Base-by-base conservation (phyloP, 768 basidiomycete genomes). In the Suillus americanus region DNA sequence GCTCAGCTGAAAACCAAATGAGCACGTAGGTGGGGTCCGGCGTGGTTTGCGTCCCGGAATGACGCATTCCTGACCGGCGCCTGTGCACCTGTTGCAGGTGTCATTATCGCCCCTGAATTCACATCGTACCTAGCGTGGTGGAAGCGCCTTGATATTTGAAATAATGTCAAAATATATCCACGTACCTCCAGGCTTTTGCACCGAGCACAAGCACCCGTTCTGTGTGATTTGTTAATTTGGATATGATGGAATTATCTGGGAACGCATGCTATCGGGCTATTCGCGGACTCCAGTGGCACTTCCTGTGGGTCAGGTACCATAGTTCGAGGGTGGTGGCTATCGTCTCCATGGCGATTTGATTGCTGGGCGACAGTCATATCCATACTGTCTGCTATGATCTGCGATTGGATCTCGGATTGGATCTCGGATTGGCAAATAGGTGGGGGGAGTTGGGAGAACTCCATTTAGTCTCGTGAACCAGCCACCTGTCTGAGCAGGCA, bases 11-110 rank as follows among this genome's bases (percentile, higher is more conserved):
- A 16, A 41, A 37, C 23, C 13, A 61, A 60, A 30, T 55, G 18
- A 51, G 25, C 28, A 78, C 89, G 73, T 76, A 93, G 90, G 92
- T 61, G 91, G 91, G 6, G 87, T 83, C 53, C 88, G 81, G 63
- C 92, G 88, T 71, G 90, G 90, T 76, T 91, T 93, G 66, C 89
- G 83, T 23, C 91, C 91, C n/a, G 91, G 91, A 57, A 90, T 90
- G 48, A 87, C 77, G 68, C 91, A 94, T 60, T 91, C 89, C 63
- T 90, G 86, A 7, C 84, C 85, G 12, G 88, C 89, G 66, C 85
- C 85, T 62, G 84, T 74, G 70, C 91, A 94, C 12, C 91, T 87
- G 71, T 85, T 91, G 75, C 91, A 94, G 3, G 86, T 85, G 69
- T 92, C 89, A 16, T 82, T 85, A 60, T 90, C 88, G 16, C 84